Conservation (phyloP, 2,329 filamentous ascomycete species). For the Passalora sequoiae region DNA sequence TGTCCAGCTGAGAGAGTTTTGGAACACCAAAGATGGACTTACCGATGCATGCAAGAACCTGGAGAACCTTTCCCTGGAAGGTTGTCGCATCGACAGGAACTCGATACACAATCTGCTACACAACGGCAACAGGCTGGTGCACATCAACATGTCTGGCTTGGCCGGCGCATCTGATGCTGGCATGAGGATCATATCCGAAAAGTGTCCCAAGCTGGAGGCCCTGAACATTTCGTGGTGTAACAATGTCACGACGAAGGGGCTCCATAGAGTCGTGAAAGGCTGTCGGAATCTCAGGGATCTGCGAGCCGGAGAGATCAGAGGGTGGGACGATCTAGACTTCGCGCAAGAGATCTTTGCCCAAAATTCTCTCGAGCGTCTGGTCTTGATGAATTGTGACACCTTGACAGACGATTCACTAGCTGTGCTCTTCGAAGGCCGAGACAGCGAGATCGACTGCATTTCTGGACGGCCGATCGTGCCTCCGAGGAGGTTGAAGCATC, state of each 20-base stretch:
- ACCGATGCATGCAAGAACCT: conserved; percentile 83
- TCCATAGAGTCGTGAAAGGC: conserved; percentile 65
- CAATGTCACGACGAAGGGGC: conserved; percentile 71
- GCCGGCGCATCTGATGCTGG: conserved; percentile 73
- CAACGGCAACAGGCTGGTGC: conserved; percentile 70
- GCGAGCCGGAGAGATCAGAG: conserved; percentile 72
- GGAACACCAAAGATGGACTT: conserved; percentile 64
- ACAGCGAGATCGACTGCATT: conserved; percentile 75
- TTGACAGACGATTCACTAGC: conserved; percentile 69
- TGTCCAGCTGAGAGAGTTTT: conserved; percentile 78
- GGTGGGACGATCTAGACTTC: conserved; percentile 69
- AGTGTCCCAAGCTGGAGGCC: conserved; percentile 73
- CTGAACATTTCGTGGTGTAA: conserved; percentile 93
- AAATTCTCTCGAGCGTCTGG: conserved; percentile 76
- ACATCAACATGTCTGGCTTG: conserved; percentile 81
- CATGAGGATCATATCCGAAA: conserved; percentile 77
- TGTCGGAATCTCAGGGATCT: conserved; percentile 74
- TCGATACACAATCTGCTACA: conserved; percentile 74
- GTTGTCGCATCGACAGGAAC: conserved; percentile 76
- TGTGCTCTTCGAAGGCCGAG: conserved; percentile 67
- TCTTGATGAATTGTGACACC: conserved; percentile 73
- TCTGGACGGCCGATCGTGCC: conserved; percentile 72
- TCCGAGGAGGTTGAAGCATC: conserved; percentile 70
- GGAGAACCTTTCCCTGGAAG: conserved; percentile 81
- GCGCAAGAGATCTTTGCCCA: conserved; percentile 69